These are phyloP conservation scores for Alternaria gaisen DNA, from an alignment of 2,329 filamentous ascomycete species.

Conservation along the genomic window DNA sequence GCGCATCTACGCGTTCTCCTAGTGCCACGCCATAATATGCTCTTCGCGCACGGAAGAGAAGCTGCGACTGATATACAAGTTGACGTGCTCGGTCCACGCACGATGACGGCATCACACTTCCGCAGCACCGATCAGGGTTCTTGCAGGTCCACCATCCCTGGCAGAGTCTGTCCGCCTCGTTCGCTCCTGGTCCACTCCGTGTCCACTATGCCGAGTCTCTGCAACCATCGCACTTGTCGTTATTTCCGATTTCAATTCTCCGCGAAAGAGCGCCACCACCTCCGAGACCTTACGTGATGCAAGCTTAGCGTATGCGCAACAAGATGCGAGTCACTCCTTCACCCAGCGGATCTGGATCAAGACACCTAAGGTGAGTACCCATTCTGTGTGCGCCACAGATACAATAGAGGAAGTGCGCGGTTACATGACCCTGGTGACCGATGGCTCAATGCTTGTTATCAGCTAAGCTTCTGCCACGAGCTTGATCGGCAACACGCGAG, in stretches of 20 bases:
- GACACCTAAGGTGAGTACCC: background rate
- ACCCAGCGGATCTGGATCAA: accelerated
- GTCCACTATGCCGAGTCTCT: background rate
- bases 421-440: accelerated
- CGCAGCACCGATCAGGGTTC: too few species aligned
- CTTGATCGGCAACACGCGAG: too few species aligned
- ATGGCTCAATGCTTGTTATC: background rate
- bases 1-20: too few species aligned
- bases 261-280: background rate
- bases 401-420: background rate
- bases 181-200: accelerated
- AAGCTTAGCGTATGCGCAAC: background rate
- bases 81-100: too few species aligned
- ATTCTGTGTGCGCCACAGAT: background rate
- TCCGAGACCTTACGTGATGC: background rate
- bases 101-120: too few species aligned
- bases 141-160: accelerated
- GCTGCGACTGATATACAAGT: too few species aligned
- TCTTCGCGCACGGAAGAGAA: too few species aligned
- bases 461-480: background rate
- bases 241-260: background rate
- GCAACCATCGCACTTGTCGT: accelerated
- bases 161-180: accelerated
- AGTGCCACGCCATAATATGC: too few species aligned
- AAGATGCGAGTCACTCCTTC: accelerated